phyloP scores from a whole-genome alignment of 1,284 basidiomycete species.

The Cutaneotrichosporon mucoides region DNA sequence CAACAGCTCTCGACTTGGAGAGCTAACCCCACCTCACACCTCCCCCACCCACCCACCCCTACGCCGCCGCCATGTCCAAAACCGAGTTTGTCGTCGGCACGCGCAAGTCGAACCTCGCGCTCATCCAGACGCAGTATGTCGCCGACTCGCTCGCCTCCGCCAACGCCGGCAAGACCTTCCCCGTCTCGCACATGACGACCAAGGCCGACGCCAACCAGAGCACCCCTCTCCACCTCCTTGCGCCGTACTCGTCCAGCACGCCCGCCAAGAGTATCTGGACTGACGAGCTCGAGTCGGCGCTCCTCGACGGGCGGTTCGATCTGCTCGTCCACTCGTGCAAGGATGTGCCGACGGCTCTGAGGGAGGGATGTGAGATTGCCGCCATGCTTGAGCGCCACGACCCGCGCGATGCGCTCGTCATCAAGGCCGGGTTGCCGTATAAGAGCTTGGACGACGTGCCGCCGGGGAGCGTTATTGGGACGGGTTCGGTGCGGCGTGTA shows the following conservation, averaged over 20 bases:
- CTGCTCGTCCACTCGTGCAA: constrained; percentile 93
- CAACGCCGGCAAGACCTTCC: constrained; percentile 55
- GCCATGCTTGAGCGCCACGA: constrained; percentile 85
- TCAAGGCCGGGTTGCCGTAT: constrained; percentile 72
- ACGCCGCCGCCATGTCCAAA: neutral
- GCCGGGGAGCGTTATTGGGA: constrained; percentile 84
- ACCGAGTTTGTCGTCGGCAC: constrained; percentile 61
- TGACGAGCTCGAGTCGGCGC: constrained; percentile 83
- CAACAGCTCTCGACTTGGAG: no score
- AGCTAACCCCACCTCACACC: no score
- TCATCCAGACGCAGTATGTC: constrained; percentile 77
- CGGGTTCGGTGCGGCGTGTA: constrained; percentile 86
- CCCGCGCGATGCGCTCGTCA: constrained; percentile 82
- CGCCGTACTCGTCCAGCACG: constrained; percentile 33
- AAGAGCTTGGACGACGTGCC: constrained; percentile 79
- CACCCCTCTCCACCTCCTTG: constrained; percentile 54
- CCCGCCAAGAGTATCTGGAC: constrained; percentile 87
- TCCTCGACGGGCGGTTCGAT: constrained; percentile 71
- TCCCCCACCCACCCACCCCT: neutral
- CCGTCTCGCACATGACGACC: constrained; percentile 80
- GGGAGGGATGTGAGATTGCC: constrained; percentile 77
- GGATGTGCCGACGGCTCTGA: constrained; percentile 85
- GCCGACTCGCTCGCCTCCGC: constrained; percentile 57
- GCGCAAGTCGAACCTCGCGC: constrained; percentile 75
- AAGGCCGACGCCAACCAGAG: constrained; percentile 87